Conservation (phyloP, 2,329 filamentous ascomycete species). For the Pseudogymnoascus sp. region DNA sequence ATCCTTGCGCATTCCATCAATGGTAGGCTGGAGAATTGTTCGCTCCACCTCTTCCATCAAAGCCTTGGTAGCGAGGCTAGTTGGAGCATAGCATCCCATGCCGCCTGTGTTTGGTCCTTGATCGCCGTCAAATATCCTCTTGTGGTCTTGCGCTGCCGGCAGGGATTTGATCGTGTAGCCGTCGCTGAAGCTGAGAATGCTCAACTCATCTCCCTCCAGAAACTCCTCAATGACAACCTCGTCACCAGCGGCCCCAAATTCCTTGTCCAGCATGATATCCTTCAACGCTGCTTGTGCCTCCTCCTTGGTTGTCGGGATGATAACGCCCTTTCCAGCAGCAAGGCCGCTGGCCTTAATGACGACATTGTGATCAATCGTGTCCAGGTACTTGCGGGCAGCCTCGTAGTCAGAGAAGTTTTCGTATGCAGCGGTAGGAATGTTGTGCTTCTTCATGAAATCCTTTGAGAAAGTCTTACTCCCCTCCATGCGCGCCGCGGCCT, state of each 20-base stretch:
- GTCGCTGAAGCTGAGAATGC: slow-evolving; percentile 86
- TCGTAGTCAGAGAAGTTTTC: slow-evolving; percentile 79
- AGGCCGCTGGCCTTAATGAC: slow-evolving; percentile 93
- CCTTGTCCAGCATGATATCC: slow-evolving; percentile 83
- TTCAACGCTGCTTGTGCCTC: slow-evolving; percentile 77
- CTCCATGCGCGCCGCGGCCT: slow-evolving; percentile 82
- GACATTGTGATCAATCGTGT: slow-evolving; percentile 62
- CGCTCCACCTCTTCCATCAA: slow-evolving; percentile 73
- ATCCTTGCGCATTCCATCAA: slow-evolving; percentile 81
- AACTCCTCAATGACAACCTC: slow-evolving; percentile 96
- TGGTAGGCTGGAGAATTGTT: slow-evolving; percentile 81
- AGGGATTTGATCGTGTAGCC: slow-evolving; percentile 77
- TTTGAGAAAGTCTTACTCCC: slow-evolving; percentile 97
- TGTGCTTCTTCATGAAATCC: slow-evolving; percentile 90
- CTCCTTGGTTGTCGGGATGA: slow-evolving; percentile 60
- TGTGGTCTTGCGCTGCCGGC: slow-evolving; percentile 93
- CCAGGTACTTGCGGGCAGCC: slow-evolving; percentile 66
- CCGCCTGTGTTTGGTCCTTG: slow-evolving; percentile 90
- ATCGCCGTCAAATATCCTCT: slow-evolving; percentile 87
- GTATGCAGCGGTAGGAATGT: slow-evolving; percentile 86
- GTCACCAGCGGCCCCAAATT: slow-evolving; percentile 79
- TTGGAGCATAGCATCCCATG: slow-evolving; percentile 97
- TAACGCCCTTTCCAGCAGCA: slow-evolving; percentile 91
- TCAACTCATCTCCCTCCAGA: slow-evolving; percentile 84
- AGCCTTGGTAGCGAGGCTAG: slow-evolving; percentile 65